Conservation (phyloP, 176 grass and related monocot genomes). For the Phyllostachys edulis region DNA sequence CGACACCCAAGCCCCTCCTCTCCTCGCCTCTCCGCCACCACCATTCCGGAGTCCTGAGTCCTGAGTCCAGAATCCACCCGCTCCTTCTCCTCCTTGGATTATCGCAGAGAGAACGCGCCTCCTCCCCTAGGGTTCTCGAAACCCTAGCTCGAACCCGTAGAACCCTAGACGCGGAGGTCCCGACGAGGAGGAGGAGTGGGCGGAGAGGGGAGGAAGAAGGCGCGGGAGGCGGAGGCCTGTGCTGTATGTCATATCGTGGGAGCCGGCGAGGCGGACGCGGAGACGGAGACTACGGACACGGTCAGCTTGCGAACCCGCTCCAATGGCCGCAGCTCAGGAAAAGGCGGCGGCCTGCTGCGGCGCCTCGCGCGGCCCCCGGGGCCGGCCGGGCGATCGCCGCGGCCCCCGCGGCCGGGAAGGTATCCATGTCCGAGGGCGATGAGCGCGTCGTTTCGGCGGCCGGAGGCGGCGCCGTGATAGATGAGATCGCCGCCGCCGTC, state of each 20-base stretch:
- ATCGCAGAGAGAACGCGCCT: conserved; percentile 29
- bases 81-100: background rate
- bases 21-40: background rate
- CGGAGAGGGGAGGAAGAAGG: conserved; percentile 21
- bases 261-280: conserved; percentile 61
- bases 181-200: background rate
- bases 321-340: conserved; percentile 99
- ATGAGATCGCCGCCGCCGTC: conserved; percentile 54
- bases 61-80: background rate
- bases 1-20: background rate
- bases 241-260: conserved; percentile 97
- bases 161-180: conserved; percentile 1
- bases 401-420: conserved; percentile 33
- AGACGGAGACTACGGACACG: conserved; percentile 90
- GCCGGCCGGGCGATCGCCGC: conserved; percentile 19
- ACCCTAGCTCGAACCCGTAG: conserved; percentile 32
- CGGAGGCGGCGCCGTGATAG: conserved; percentile 59
- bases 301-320: conserved; percentile 84
- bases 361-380: conserved; percentile 16
- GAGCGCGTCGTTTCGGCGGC: conserved; percentile 34
- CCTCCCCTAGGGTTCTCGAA: background rate
- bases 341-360: conserved; percentile 74
- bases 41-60: background rate
- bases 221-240: conserved; percentile 55
- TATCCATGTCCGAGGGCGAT: conserved; percentile 24